A percentile compares a stretch with the other conserved stretches of the same genome.
phyloP scores from a whole-genome alignment of 148 eudicot species.

The Pharnaceum exiguum region DNA sequence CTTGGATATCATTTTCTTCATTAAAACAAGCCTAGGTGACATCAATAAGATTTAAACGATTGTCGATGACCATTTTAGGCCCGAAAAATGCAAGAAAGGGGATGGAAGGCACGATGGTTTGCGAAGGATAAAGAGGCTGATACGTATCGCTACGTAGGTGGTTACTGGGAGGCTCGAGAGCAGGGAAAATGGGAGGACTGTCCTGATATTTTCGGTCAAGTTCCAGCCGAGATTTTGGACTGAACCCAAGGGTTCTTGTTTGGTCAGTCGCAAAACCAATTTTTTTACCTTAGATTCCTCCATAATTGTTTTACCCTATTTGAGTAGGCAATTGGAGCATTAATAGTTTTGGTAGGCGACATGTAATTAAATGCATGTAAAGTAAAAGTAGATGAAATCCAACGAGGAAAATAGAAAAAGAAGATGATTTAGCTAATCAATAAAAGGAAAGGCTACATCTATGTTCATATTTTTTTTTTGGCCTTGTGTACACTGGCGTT shows the following conservation, averaged over 20 bases:
- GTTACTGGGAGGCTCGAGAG: slow-evolving; percentile 93
- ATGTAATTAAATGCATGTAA: slow-evolving; percentile 28
- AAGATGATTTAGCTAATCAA: slow-evolving; percentile 20
- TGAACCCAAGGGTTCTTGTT: slow-evolving; percentile 17
- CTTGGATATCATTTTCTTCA: not conserved
- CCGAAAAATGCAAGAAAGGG: slow-evolving; percentile 89
- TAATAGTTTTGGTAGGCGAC: slow-evolving; percentile 7
- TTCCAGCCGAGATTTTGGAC: slow-evolving; percentile 55
- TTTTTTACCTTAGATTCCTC: not conserved
- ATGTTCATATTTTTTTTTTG: not conserved
- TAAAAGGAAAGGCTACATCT: slow-evolving; percentile 11
- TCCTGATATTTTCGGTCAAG: slow-evolving; percentile 82
- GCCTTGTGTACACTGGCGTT: not conserved
- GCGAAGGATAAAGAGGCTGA: slow-evolving; percentile 58
- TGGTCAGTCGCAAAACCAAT: slow-evolving; percentile 7
- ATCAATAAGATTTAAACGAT: not conserved
- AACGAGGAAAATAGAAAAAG: no score
- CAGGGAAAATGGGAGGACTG: slow-evolving; percentile 67
- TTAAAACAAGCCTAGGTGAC: not conserved
- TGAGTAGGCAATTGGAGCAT: slow-evolving; percentile 23
- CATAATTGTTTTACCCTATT: slow-evolving; percentile 23
- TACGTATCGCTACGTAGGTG: slow-evolving; percentile 54
- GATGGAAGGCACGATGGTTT: slow-evolving; percentile 93
- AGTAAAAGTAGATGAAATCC: no score
- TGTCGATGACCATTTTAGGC: slow-evolving; percentile 44